Evolutionary conservation across 768 basidiomycete species (phyloP), one percentile per base, ranked within the genome.

Genomic region (Strobilomyces echinocephalus): DNA sequence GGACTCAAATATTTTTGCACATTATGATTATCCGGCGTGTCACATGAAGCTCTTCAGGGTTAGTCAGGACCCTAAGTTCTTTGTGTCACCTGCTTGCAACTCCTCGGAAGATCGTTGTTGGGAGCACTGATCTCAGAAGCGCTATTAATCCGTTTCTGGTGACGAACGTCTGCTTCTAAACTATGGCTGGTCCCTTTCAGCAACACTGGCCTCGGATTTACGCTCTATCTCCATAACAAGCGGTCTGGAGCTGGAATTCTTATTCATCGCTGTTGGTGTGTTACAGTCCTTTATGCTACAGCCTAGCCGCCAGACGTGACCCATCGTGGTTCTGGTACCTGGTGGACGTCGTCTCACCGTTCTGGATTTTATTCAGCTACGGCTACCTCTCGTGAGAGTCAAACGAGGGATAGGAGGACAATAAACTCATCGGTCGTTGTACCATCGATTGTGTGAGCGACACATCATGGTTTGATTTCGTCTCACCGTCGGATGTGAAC

Each of bases 101-200:
- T 50, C 54, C 56, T 57, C 45, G 54, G 54, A 47, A 39, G 18
- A n/a, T 26, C 9, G 30, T 2, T 35, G 39, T 10, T 34, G 8
- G 1, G 18, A 31, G 16, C 10, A 15, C 34, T 16, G 15, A 16
- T 35, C 16, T 15, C 28, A 24, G 14, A 10, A n/a, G 16, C 33
- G 18, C 28, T 39, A 47, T 50, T 20, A 14, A 35, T 14, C 43
- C 5, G 21, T 54, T 54, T 50, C 24, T 52, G 24, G 43, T 15
- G 48, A 14, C 11, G 35, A 6, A 1, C 14, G 38, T 35, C 12
- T 21, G 31, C 10, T 50, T 20, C 39, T 39, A 39, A 28, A 58
- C 46, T 31, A 20, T 15, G 21, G 33, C 39, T 12, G 18, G 10
- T 18, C 21, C 30, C 15, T 5, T 31, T 20, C 11, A 28, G 35